Base-by-base conservation (phyloP, 331 rosid genomes). In the Arachis monticola region DNA sequence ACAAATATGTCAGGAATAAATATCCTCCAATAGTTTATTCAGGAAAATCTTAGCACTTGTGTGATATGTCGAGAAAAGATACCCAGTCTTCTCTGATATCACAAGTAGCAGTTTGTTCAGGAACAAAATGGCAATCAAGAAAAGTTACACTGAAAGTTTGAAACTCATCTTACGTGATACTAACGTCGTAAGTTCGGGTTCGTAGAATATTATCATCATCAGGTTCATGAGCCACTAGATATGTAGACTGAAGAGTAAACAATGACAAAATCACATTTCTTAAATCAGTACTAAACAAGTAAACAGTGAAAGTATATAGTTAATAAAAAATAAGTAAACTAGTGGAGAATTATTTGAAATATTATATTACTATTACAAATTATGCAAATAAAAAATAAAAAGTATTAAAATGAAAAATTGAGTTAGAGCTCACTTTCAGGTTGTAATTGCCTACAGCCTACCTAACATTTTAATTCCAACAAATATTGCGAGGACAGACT, bases 151-250 rank as follows among this genome's bases (percentile, higher is more conserved):
- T 10, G 71, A 72, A 83, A 50, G 13, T 60, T 53, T 10, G 67
- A 72, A 83, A 50, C 13, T 60, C 66, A 74, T 75, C 97, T 88
- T 92, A 92, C 97, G 97, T 88, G 77, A 95, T 92, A 91, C 93
- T 95, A 72, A 95, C 84, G 61, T 95, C 99, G 47, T 90, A 90
- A 1, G 97, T 95, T 72, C 97, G 87, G 40, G 99, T 95, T 27
- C 91, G 88, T 60, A 95, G 83, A 79, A 90, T 92, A 80, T 92
- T 88, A 77, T 95, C 97, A 67, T 95, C 91, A 11, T 90, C 97
- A 72, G 99, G 97, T 77, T 95, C 99, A 31, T 87, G 91, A 41
- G 93, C 97, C 65, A 91, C 87, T 58, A 80, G 83, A 81, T 88
- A 94, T 8, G 95, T 85, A 50, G 92, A 83, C 86, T 88, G 89